Conservation (phyloP, 2,329 filamentous ascomycete species). For the Aspergillus udagawae region DNA sequence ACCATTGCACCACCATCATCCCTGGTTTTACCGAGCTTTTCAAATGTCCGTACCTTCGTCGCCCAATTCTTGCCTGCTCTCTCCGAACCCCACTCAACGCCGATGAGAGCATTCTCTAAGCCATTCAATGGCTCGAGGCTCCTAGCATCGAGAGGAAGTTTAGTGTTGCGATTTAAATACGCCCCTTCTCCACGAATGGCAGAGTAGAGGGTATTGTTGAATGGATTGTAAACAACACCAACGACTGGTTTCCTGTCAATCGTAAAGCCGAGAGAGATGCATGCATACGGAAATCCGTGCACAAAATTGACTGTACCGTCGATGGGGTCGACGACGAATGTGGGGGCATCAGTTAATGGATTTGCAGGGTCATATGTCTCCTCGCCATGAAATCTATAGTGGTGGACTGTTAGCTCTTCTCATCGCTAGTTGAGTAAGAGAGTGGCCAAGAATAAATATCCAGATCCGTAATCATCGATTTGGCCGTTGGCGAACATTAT, state of each 20-base stretch:
- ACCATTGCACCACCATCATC: slow-evolving; percentile 59
- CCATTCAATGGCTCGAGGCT: slow-evolving; percentile 44
- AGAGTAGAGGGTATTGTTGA: slow-evolving; percentile 52
- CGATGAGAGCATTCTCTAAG: slow-evolving; percentile 51
- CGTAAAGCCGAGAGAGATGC: slow-evolving; percentile 57
- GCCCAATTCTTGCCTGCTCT: slow-evolving; percentile 54
- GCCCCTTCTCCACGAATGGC: slow-evolving; percentile 55
- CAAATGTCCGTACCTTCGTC: slow-evolving; percentile 54
- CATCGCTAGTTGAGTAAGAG: not conserved
- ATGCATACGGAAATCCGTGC: slow-evolving; percentile 57
- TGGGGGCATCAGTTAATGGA: slow-evolving; percentile 50
- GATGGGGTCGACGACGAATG: slow-evolving; percentile 62
- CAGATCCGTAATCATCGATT: not conserved
- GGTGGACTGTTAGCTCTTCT: not conserved
- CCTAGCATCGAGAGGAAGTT: slow-evolving; percentile 45
- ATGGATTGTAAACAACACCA: slow-evolving; percentile 61
- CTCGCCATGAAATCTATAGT: slow-evolving; percentile 51
- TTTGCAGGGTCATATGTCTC: slow-evolving; percentile 57
- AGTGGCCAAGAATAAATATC: not conserved
- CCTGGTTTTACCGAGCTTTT: slow-evolving; percentile 43
- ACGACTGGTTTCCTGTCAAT: slow-evolving; percentile 49
- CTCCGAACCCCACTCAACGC: slow-evolving; percentile 60
- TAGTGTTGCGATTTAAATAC: slow-evolving; percentile 38
- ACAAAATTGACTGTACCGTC: slow-evolving; percentile 65
- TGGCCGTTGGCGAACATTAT: not conserved